These are phyloP conservation scores for Orbilia ellipsospora DNA, from an alignment of 2,329 filamentous ascomycete species.

Conservation along the genomic window DNA sequence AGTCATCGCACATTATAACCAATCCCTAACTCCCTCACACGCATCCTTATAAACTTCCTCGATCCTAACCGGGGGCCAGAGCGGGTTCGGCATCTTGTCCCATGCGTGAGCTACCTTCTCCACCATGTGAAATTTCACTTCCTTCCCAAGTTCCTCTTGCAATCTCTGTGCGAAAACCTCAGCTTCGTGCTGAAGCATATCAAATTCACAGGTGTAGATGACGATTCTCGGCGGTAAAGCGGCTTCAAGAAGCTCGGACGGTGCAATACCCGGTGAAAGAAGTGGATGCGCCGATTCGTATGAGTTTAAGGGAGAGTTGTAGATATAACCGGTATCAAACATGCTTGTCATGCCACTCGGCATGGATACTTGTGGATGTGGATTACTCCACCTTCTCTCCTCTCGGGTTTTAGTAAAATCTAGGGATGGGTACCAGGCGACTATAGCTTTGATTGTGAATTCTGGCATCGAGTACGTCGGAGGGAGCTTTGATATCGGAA, in stretches of 20 bases:
- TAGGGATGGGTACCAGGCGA: constrained; percentile 72
- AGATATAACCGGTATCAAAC: constrained; percentile 73
- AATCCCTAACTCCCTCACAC: constrained; percentile 62
- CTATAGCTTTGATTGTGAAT: constrained; percentile 66
- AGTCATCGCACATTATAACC: constrained; percentile 3
- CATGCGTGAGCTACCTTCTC: constrained; percentile 72
- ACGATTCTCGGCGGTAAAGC: constrained; percentile 68
- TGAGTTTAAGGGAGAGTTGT: constrained; percentile 64
- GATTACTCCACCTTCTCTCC: constrained; percentile 68
- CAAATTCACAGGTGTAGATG: constrained; percentile 73
- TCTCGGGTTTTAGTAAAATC: constrained; percentile 71
- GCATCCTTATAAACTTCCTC: constrained; percentile 69
- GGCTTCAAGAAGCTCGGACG: constrained; percentile 66
- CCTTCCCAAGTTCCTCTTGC: constrained; percentile 67
- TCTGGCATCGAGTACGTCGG: constrained; percentile 24
- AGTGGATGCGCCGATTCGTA: constrained; percentile 67
- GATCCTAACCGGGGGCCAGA: constrained; percentile 66
- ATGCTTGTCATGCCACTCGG: constrained; percentile 70
- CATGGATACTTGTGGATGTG: constrained; percentile 70
- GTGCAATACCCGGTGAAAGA: constrained; percentile 70
- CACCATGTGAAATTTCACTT: constrained; percentile 71
- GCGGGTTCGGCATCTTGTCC: constrained; percentile 72
- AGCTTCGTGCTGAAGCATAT: constrained; percentile 73
- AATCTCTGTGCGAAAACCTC: constrained; percentile 72
- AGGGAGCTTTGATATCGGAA: constrained; percentile 43